Evolutionary conservation across 768 basidiomycete species (phyloP).

Genomic region (Boletus sp.): DNA sequence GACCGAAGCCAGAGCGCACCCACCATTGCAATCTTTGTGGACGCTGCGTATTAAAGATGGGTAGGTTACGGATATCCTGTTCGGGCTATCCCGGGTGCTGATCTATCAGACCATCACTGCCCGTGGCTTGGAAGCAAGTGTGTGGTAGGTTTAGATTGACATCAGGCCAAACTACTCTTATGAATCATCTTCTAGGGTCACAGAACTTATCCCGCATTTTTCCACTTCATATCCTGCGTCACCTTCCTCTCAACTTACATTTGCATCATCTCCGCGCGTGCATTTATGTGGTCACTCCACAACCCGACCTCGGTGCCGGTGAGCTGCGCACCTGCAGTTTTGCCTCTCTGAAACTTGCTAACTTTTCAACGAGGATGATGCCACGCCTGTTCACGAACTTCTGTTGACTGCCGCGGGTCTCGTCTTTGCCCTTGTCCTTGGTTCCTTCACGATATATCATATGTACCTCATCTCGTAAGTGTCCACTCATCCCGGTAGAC

Average conservation of each 20-base stretch:
- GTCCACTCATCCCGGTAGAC: neutral
- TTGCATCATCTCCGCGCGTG: constrained; percentile 48
- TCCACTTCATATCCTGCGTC: constrained; percentile 70
- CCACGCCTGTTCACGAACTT: constrained; percentile 70
- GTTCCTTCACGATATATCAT: constrained; percentile 76
- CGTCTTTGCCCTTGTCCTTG: constrained; percentile 63
- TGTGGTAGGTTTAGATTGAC: constrained; percentile 48
- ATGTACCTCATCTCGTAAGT: constrained; percentile 72
- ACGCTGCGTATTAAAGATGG: constrained; percentile 83
- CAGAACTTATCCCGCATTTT: constrained; percentile 79
- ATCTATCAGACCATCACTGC: constrained; percentile 74
- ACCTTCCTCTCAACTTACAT: constrained; percentile 65
- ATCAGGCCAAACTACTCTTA: neutral
- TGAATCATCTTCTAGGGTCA: constrained; percentile 53
- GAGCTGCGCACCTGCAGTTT: constrained; percentile 25
- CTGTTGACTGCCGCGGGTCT: constrained; percentile 58
- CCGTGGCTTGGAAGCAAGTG: constrained; percentile 80
- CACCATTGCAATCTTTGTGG: constrained; percentile 78
- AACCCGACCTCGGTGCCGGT: constrained; percentile 60
- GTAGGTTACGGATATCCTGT: constrained; percentile 38
- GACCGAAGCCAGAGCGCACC: constrained; percentile 73
- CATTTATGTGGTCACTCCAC: constrained; percentile 63
- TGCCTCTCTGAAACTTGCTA: neutral
- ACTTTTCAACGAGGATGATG: constrained; percentile 47
- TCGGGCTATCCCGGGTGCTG: constrained; percentile 1